These are phyloP conservation scores for Candida nonsorbophila DNA, from an alignment of 805 yeast genomes.

Conservation along the genomic window DNA sequence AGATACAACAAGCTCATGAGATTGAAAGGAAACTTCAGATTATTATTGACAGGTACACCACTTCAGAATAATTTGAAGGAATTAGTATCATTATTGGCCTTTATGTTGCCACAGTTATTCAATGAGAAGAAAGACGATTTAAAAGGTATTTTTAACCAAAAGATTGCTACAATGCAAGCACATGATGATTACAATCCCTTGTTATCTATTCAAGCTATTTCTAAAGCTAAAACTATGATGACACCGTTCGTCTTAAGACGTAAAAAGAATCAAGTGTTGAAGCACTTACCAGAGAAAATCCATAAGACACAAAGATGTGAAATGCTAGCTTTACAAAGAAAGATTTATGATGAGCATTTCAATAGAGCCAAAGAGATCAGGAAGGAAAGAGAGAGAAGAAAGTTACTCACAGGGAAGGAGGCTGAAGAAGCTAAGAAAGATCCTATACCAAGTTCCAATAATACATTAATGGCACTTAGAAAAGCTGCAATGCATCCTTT, in stretches of 20 bases:
- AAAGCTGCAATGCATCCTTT: conserved; percentile 93
- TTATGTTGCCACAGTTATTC: conserved; percentile 82
- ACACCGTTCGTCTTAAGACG: conserved; percentile 93
- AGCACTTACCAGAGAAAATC: conserved; percentile 77
- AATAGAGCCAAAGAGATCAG: conserved; percentile 35
- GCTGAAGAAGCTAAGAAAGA: conserved; percentile 23
- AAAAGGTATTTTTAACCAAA: conserved; percentile 79
- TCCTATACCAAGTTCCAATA: conserved; percentile 47
- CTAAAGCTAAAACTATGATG: conserved; percentile 96
- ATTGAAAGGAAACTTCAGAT: conserved; percentile 75
- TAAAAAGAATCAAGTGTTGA: conserved; percentile 84
- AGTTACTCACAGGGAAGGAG: conserved; percentile 28
- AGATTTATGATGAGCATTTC: conserved; percentile 60
- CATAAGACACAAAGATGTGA: conserved; percentile 64
- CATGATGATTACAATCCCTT: conserved; percentile 62
- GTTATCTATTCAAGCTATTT: conserved; percentile 84
- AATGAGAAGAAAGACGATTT: conserved; percentile 78
- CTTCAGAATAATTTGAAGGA: conserved; percentile 89
- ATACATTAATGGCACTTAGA: conserved; percentile 81
- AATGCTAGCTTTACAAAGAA: conserved; percentile 48
- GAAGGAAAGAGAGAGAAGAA: conserved; percentile 40
- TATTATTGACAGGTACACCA: conserved; percentile 94
- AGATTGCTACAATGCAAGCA: conserved; percentile 60
- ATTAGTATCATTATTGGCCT: conserved; percentile 82
- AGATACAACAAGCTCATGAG: conserved; percentile 85